A percentile compares a stretch with the other conserved stretches of the same genome.
phyloP scores from a whole-genome alignment of 441 rosid genomes.

The Erodium trifolium region DNA sequence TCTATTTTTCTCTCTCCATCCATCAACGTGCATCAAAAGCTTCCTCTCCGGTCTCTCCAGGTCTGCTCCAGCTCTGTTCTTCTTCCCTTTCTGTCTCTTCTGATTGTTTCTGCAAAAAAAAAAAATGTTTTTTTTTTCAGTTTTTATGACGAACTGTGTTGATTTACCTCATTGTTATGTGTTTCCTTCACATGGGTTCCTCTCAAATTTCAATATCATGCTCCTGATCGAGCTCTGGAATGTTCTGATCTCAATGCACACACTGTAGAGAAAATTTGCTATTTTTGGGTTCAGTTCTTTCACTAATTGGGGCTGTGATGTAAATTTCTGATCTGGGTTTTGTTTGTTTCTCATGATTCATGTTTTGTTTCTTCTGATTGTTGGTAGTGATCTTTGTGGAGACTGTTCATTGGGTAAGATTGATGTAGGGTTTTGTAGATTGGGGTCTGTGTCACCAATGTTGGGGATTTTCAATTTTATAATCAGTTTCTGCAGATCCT shows the following conservation, averaged over 20 bases:
- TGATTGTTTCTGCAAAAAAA: neutral
- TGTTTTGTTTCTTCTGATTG: neutral
- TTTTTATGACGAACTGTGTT: neutral
- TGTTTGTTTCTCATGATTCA: neutral
- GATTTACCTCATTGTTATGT: neutral
- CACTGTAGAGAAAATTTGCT: neutral
- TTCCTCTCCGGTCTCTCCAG: conserved; percentile 5
- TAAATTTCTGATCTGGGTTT: conserved; percentile 7
- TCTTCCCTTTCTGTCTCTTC: neutral
- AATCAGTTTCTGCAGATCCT: neutral
- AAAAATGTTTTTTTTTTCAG: neutral
- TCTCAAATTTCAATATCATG: neutral
- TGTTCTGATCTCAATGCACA: neutral
- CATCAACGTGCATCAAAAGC: conserved; percentile 4
- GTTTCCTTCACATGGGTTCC: neutral
- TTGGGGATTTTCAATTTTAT: neutral
- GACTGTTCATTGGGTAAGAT: neutral
- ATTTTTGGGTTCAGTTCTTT: neutral
- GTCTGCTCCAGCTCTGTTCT: neutral
- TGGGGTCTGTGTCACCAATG: neutral
- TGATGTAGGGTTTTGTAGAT: conserved; percentile 2
- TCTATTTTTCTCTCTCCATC: neutral
- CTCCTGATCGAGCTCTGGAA: neutral
- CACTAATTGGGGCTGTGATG: neutral
- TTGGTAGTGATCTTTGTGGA: neutral